A percentile compares a stretch with the other conserved stretches of the same genome.
These are phyloP conservation scores for Pharus latifolius DNA, from an alignment of 176 grass and related monocot species.

Conservation along the genomic window DNA sequence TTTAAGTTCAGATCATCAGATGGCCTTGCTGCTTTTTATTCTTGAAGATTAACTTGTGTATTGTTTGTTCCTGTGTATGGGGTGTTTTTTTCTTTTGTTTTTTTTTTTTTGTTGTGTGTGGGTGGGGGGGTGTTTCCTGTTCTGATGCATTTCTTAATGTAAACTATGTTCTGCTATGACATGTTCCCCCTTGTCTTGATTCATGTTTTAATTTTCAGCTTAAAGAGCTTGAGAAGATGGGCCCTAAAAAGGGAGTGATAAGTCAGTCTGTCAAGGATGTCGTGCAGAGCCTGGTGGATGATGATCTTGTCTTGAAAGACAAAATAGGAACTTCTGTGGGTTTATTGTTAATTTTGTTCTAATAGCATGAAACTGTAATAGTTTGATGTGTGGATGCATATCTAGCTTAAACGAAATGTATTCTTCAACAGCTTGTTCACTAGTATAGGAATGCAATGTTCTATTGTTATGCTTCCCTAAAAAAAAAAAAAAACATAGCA, in stretches of 20 bases:
- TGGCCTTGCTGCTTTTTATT: background rate
- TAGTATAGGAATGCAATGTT: background rate
- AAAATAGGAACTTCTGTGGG: conserved; percentile 98
- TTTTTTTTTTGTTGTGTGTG: no score
- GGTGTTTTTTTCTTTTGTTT: no score
- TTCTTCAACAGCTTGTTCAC: background rate
- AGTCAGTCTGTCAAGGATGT: conserved; percentile 99
- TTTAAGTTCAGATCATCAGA: background rate
- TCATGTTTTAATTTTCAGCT: conserved; percentile 35
- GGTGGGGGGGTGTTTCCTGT: background rate
- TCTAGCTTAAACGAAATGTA: no score
- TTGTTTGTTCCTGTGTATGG: background rate
- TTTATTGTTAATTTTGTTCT: background rate
- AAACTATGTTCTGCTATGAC: background rate
- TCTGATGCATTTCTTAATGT: background rate
- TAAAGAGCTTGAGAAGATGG: conserved; percentile 95
- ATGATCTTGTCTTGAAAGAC: conserved; percentile 96
- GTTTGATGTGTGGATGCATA: no score
- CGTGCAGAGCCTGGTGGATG: conserved; percentile 88
- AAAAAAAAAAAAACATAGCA: background rate
- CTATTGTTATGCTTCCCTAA: background rate
- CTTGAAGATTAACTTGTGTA: background rate
- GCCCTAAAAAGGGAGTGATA: conserved; percentile 90
- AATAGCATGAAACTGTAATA: background rate
- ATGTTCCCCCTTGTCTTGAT: background rate